Conservation (phyloP, 495 filamentous ascomycete genomes). For the Aspergillus biplanus region DNA sequence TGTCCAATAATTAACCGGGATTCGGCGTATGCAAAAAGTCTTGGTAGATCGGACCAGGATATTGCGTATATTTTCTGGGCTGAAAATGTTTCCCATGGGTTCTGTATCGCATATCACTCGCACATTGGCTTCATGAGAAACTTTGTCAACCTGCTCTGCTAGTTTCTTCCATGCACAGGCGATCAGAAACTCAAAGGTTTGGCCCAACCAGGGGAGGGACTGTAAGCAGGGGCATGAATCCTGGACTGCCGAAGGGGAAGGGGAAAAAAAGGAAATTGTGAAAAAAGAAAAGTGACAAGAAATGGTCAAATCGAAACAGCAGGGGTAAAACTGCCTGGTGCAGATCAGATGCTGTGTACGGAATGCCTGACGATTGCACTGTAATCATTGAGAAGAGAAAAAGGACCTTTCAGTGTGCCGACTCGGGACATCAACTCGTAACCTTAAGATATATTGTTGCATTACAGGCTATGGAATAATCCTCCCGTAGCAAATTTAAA, state of each 20-base stretch:
- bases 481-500: not conserved
- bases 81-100: conserved; percentile 2
- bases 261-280: conserved; percentile 12
- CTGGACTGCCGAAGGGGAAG: not conserved
- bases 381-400: not conserved
- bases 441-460: not conserved
- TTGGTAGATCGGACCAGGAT: not conserved
- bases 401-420: not conserved
- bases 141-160: conserved; percentile 1
- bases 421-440: not conserved
- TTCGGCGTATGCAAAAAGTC: conserved; percentile 1
- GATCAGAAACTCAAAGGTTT: conserved; percentile 3
- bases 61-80: not conserved
- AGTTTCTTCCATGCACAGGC: not conserved
- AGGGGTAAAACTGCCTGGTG: not conserved
- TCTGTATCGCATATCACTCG: not conserved
- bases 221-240: conserved; percentile 13
- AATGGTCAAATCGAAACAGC: conserved; percentile 4
- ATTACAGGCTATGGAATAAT: not conserved
- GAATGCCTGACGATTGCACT: not conserved
- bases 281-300: not conserved
- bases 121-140: not conserved
- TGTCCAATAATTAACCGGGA: conserved; percentile 7
- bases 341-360: conserved; percentile 1
- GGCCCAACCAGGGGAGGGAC: conserved; percentile 10